A percentile compares a stretch with the other conserved stretches of the same genome.
These are phyloP conservation scores for Thelonectria olida DNA, from an alignment of 2,329 filamentous ascomycete species.

Conservation along the genomic window DNA sequence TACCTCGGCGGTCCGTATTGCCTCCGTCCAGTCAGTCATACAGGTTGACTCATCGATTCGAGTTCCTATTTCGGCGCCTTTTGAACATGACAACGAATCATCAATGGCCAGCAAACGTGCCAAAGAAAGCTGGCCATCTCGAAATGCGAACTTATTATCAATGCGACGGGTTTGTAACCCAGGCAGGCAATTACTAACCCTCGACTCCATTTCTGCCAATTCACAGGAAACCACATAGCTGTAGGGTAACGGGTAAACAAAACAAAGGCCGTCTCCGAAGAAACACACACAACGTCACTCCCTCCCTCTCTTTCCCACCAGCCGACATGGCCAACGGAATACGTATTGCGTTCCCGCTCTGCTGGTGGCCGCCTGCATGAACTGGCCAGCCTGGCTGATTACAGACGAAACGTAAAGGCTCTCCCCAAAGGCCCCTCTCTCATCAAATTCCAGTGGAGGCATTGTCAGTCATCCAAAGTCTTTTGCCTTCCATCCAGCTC, in stretches of 20 bases:
- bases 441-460: slow-evolving; percentile 7
- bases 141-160: background rate
- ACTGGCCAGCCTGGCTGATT: slow-evolving; percentile 18
- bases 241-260: background rate
- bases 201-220: no score
- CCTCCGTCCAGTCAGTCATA: background rate
- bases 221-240: background rate
- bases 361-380: slow-evolving; percentile 15
- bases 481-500: slow-evolving; percentile 7
- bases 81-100: background rate
- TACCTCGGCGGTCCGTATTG: background rate
- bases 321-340: background rate
- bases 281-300: background rate
- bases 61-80: background rate
- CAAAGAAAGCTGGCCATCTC: background rate
- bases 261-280: background rate
- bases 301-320: no score
- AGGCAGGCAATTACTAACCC: background rate
- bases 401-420: background rate
- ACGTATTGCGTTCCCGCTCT: background rate
- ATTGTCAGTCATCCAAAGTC: background rate
- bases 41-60: background rate
- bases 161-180: background rate
- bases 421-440: slow-evolving; percentile 1
- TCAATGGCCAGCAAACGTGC: background rate